Evolutionary conservation across 768 basidiomycete species (phyloP).

Genomic region (Lentinula edodes): DNA sequence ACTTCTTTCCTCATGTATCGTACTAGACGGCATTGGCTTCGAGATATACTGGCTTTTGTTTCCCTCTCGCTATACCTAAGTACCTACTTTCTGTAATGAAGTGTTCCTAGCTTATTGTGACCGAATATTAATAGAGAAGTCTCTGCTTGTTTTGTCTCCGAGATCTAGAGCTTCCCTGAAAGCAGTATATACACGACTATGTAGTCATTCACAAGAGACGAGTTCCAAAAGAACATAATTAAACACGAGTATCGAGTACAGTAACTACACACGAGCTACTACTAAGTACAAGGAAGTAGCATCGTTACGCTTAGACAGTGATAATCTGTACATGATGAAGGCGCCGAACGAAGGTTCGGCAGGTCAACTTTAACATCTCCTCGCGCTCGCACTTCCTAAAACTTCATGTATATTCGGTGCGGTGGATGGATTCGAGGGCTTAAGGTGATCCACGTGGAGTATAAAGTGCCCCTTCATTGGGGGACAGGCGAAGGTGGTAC

Average conservation of each 20-base stretch:
- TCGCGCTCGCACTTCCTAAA: too few species aligned
- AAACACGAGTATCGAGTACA: not conserved
- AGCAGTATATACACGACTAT: not conserved
- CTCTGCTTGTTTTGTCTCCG: conserved; percentile 17
- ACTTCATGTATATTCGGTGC: too few species aligned
- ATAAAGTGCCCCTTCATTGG: too few species aligned
- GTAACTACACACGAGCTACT: not conserved
- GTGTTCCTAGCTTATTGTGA: conserved; percentile 13
- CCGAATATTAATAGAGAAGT: not conserved
- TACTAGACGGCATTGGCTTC: conserved; percentile 39
- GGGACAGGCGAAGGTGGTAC: too few species aligned
- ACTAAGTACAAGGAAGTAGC: too few species aligned
- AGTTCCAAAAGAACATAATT: too few species aligned
- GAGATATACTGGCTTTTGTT: not conserved
- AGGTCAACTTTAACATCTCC: too few species aligned
- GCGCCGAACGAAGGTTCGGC: too few species aligned
- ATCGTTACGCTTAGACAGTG: not conserved
- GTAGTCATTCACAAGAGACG: not conserved
- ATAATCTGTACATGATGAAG: too few species aligned
- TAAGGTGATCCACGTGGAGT: too few species aligned
- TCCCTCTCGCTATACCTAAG: not conserved
- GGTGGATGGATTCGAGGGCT: too few species aligned
- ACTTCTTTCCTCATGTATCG: too few species aligned
- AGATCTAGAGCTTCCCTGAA: not conserved
- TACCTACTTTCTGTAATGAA: not conserved